Evolutionary conservation across 106 monocot genomes (phyloP), one percentile per base, ranked within the genome.

Genomic region (Platanthera guangdongensis): DNA sequence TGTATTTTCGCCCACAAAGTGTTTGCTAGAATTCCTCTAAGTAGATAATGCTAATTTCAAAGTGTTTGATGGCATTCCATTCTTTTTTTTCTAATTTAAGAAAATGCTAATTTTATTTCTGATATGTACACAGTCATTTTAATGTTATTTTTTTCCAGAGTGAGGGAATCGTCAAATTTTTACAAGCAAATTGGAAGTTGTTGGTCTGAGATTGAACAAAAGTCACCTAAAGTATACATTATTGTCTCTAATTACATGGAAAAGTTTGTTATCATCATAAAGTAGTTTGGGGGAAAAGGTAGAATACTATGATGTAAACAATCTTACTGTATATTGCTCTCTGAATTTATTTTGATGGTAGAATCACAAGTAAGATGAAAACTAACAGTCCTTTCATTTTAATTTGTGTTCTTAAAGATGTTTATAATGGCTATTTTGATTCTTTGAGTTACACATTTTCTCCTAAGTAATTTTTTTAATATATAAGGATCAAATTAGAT

Each of bases 81-180:
- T 69, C n/a, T n/a, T 69, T 52, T 47, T 6, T 1, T 6, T 47
- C 47, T 69, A 21, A 69, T 45, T 9, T 16, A 28, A 4, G 22
- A 47, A 46, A 69, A 47, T 28, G 16, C 47, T 21, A 47, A 69
- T 46, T 69, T 69, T 47, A 4, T 30, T 65, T 47, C 15, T 69
- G 1, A 28, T 64, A 28, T 64, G 28, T 28, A 64, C 30, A 13
- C n/a, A n/a, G 21, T 51, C 60, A 57, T 32, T 14, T 60, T n/a
- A 9, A 9, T 9, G 10, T 47, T 55, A 7, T 9, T 2, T 50
- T 7, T 65, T 83, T n/a, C 74, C 82, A 99, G 99, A 94, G 94
- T 86, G 94, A 99, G 80, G 99, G 94, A 7, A 99, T 88, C 89
- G 94, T 9, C 99, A 99, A 80, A 99, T 99, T 77, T 80, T 99